Base-by-base conservation (phyloP, 2,329 filamentous ascomycete species). In the Alternaria burnsii region DNA sequence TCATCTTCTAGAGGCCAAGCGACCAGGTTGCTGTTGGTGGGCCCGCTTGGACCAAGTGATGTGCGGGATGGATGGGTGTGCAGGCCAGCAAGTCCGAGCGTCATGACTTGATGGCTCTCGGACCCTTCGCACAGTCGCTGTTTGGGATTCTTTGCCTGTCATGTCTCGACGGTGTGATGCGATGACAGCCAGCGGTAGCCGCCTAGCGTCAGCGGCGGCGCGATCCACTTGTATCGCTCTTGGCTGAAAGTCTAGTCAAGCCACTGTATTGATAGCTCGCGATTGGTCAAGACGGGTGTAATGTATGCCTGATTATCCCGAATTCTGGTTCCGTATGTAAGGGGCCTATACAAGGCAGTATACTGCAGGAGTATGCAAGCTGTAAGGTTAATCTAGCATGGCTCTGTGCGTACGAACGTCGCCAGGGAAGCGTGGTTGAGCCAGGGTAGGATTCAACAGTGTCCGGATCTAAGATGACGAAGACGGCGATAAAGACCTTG, bases 1-100 rank as follows among this genome's bases (percentile, higher is more conserved):
- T 65, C 62, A 59, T 48, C 62, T 65, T 60, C 44, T 44, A 26
- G 50, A 65, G 51, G 62, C 59, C 62, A 62, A 62, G 62, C 47
- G 52, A 50, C 62, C 59, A 65, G 62, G 62, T 54, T 62, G 62
- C 62, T 68, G 72, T 73, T 75, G 71, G 71, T 69, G 67, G 69
- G 64, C 62, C 67, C 67, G 75, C 72, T 74, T 66, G 70, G 70
- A 70, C 75, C 72, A 75, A 73, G 68, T 76, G 76, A 78, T 78
- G 75, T 76, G 76, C 75, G 75, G 74, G 73, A 77, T 74, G 75
- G 73, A 76, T 75, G 73, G 74, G 74, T 76, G 74, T 65, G 63
- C 71, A 69, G 63, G 63, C 63, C 59, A 66, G 42, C 32, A 56
- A 48, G 62, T 65, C 65, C 60, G 66, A 68, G 66, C 65, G 61